A percentile compares a stretch with the other conserved stretches of the same genome.
These are phyloP conservation scores for Hirschioporus abietinus DNA, from an alignment of 768 basidiomycete genomes.

Conservation along the genomic window DNA sequence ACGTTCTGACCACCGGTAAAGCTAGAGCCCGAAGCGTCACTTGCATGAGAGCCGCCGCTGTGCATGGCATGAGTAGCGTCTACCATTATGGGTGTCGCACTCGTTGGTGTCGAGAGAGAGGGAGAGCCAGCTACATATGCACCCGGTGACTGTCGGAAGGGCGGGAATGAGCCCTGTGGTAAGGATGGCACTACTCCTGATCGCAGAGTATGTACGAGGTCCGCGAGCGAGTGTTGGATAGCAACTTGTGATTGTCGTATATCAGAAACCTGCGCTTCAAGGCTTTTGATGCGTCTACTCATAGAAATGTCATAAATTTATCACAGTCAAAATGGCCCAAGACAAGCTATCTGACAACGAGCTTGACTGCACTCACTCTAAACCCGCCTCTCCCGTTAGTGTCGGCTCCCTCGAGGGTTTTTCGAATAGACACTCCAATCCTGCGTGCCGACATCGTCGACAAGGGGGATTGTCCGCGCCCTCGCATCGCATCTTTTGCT, in stretches of 20 bases:
- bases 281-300: conserved; percentile 78
- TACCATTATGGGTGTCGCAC: conserved; percentile 22
- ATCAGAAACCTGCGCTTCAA: conserved; percentile 82
- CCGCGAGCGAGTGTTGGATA: conserved; percentile 76
- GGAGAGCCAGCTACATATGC: conserved; percentile 51
- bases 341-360: neutral
- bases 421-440: conserved; percentile 91
- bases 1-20: conserved; percentile 22
- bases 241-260: conserved; percentile 66
- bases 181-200: conserved; percentile 43
- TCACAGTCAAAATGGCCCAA: neutral
- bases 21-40: conserved; percentile 25
- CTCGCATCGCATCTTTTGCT: conserved; percentile 97
- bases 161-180: conserved; percentile 39
- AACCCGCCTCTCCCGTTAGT: conserved; percentile 81
- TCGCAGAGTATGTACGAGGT: conserved; percentile 77
- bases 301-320: neutral
- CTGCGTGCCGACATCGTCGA: conserved; percentile 83
- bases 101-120: conserved; percentile 35
- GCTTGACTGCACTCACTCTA: conserved; percentile 57
- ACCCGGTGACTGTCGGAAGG: conserved; percentile 46
- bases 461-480: conserved; percentile 97
- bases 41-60: conserved; percentile 18
- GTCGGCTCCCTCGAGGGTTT: conserved; percentile 87
- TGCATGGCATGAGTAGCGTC: conserved; percentile 18